Evolutionary conservation across 2,329 filamentous ascomycete genomes (phyloP).

Genomic region (Ascochyta clinopodiicola): DNA sequence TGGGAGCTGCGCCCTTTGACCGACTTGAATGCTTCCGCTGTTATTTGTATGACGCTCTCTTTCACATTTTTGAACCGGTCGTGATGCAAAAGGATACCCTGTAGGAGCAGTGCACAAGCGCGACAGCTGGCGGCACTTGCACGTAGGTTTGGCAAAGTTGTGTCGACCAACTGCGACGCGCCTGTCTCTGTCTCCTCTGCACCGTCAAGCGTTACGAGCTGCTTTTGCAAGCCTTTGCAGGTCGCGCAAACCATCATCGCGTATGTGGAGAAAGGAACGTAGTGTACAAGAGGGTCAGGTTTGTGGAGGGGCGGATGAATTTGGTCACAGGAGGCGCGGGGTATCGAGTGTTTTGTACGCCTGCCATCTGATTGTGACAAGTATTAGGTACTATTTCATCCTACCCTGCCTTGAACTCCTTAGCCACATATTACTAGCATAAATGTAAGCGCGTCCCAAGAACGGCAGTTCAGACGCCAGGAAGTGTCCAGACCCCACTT

Average conservation of each 20-base stretch:
- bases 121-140: slow-evolving; percentile 39
- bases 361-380: slow-evolving; percentile 12
- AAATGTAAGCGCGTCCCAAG: slow-evolving; percentile 8
- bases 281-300: background rate
- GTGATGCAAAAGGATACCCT: slow-evolving; percentile 44
- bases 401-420: slow-evolving; percentile 10
- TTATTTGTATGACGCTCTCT: slow-evolving; percentile 35
- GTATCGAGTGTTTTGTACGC: slow-evolving; percentile 13
- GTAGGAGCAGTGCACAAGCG: slow-evolving; percentile 42
- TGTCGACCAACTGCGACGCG: slow-evolving; percentile 35
- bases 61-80: slow-evolving; percentile 33
- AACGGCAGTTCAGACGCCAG: slow-evolving; percentile 6
- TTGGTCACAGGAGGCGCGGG: slow-evolving; percentile 12
- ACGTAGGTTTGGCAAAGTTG: slow-evolving; percentile 38
- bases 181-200: slow-evolving; percentile 21
- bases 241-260: slow-evolving; percentile 30
- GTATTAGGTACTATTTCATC: slow-evolving; percentile 2
- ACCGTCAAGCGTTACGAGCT: slow-evolving; percentile 28
- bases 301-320: slow-evolving; percentile 6
- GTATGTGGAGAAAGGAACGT: background rate
- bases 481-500: slow-evolving; percentile 15
- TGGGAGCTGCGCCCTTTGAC: slow-evolving; percentile 26
- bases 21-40: slow-evolving; percentile 36
- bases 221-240: slow-evolving; percentile 45
- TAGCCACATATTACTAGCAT: slow-evolving; percentile 14